Evolutionary conservation across 2,329 filamentous ascomycete genomes (phyloP), one percentile per base, ranked within the genome.

Genomic region (Aspergillus neoniger): DNA sequence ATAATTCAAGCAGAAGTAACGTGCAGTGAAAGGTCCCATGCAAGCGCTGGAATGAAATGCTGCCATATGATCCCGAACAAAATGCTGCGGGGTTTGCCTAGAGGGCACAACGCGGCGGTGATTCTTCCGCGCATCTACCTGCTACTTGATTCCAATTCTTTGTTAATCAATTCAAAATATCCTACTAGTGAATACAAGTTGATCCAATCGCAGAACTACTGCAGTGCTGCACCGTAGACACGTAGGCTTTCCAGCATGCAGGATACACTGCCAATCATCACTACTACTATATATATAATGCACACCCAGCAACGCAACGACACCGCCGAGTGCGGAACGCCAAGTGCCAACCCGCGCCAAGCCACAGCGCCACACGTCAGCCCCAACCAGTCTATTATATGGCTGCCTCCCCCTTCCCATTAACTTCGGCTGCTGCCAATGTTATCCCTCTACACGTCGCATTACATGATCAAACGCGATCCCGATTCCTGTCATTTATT

Each of bases 301-400:
- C 23, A 12, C n/a, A 10, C 44, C 9, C 44, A 25, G 21, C 44
- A 30, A 10, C 21, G 7, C 15, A 5, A 9, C 25, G 15, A 15
- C 8, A 28, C 25, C 7, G n/a, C 47, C 15, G n/a, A 28, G 7
- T 30, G 43, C 19, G 38, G 47, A 52, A 30, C 23, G 54, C 64
- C 68, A 70, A 72, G 69, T 51, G 39, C 39, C 39, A 19, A 36
- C n/a, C 25, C 47, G 15, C 47, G 67, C 73, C 70, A 70, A 75
- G 74, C 72, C 73, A 75, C 72, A 69, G 63, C 68, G 72, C 70
- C 68, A 73, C 70, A 70, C 61, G 60, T 67, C 66, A 70, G 64
- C 50, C 60, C 48, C 60, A 48, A 52, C 47, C 50, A 44, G 30
- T 44, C 44, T 49, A 63, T 52, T 49, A 63, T 52, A 61, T 52